Conservation (phyloP, 2,329 filamentous ascomycete species). For the Pyrenophora seminiperda region DNA sequence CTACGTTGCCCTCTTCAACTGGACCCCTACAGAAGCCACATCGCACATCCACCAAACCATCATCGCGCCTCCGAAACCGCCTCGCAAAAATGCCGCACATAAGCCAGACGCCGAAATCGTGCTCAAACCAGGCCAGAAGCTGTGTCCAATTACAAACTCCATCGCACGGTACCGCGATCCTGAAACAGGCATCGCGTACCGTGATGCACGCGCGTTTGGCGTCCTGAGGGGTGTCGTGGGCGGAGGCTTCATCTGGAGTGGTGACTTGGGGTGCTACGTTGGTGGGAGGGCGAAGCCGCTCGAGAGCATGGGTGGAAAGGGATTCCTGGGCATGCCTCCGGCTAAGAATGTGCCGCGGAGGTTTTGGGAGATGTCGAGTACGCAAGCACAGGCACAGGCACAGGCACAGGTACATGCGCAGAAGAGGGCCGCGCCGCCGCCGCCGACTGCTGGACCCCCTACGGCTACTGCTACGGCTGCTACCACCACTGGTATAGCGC, state of each 20-base stretch:
- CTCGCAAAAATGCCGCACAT: slow-evolving; percentile 37
- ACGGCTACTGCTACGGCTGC: background rate
- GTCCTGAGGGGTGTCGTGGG: slow-evolving; percentile 76
- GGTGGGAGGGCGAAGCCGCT: slow-evolving; percentile 58
- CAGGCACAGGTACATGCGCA: background rate
- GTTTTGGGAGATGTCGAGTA: slow-evolving; percentile 57
- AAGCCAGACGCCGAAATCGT: slow-evolving; percentile 24
- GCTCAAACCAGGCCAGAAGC: slow-evolving; percentile 39
- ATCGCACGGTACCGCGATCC: slow-evolving; percentile 85
- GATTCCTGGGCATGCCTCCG: slow-evolving; percentile 57
- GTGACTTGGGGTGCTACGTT: slow-evolving; percentile 80
- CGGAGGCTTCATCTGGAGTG: slow-evolving; percentile 82
- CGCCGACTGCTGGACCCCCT: background rate
- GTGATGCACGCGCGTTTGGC: slow-evolving; percentile 77
- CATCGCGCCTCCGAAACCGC: slow-evolving; percentile 49
- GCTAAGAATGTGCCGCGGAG: slow-evolving; percentile 79
- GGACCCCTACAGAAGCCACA: slow-evolving; percentile 37
- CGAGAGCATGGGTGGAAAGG: slow-evolving; percentile 35
- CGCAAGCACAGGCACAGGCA: background rate
- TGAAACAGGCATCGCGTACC: slow-evolving; percentile 79
- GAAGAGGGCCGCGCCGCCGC: slow-evolving; percentile 16
- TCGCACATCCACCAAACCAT: slow-evolving; percentile 48
- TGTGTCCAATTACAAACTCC: slow-evolving; percentile 81
- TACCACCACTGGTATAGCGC: background rate
- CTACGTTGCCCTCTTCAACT: slow-evolving; percentile 50